A percentile compares a stretch with the other conserved stretches of the same genome.
phyloP scores from a whole-genome alignment of 2,329 filamentous ascomycete species.

The Neonectria coccinea region DNA sequence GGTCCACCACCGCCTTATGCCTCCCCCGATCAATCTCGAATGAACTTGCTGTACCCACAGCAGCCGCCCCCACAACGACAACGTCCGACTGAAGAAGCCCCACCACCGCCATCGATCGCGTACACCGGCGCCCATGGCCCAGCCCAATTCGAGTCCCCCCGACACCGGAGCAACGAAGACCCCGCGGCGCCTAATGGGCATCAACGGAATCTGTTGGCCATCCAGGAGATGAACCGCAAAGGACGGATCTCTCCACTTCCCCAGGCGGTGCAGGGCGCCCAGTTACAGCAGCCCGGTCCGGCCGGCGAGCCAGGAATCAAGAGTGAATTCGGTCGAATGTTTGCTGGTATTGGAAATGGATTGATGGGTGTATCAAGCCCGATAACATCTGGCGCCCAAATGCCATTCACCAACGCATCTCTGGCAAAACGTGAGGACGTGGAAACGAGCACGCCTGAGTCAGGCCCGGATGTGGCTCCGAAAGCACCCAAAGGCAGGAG shows the following conservation, averaged over 20 bases:
- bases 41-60: slow-evolving; percentile 52
- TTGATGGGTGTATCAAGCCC: slow-evolving; percentile 66
- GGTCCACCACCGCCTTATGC: slow-evolving; percentile 56
- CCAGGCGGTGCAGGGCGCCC: slow-evolving; percentile 92
- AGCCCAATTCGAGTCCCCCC: slow-evolving; percentile 56
- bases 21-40: slow-evolving; percentile 63
- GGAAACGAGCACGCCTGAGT: slow-evolving; percentile 59
- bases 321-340: slow-evolving; percentile 94
- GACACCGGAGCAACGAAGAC: slow-evolving; percentile 58
- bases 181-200: slow-evolving; percentile 66
- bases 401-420: slow-evolving; percentile 60
- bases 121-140: slow-evolving; percentile 59
- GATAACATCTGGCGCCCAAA: slow-evolving; percentile 54
- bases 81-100: slow-evolving; percentile 60
- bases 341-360: slow-evolving; percentile 84
- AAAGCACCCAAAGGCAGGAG: slow-evolving; percentile 67
- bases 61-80: slow-evolving; percentile 55
- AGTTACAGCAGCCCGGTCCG: slow-evolving; percentile 82
- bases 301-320: slow-evolving; percentile 90
- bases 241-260: slow-evolving; percentile 89
- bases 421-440: slow-evolving; percentile 66
- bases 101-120: slow-evolving; percentile 62
- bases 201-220: slow-evolving; percentile 76
- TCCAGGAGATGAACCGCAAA: slow-evolving; percentile 84
- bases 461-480: slow-evolving; percentile 53